These are phyloP conservation scores for Truncatella angustata DNA, from an alignment of 2,329 filamentous ascomycete genomes.

Conservation along the genomic window DNA sequence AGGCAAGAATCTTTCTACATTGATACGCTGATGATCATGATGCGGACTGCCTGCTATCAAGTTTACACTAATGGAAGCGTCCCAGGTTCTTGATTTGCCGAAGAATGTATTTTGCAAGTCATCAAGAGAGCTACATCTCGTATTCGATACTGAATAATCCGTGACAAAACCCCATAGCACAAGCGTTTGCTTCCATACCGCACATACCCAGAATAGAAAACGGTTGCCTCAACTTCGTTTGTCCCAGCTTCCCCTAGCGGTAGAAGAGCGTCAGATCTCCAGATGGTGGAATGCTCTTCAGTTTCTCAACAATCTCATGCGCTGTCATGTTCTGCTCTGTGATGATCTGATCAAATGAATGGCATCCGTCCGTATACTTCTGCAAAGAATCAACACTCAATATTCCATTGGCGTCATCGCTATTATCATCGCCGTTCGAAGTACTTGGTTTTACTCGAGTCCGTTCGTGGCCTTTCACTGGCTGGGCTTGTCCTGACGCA, in stretches of 20 bases:
- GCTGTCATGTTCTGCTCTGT: slow-evolving; percentile 72
- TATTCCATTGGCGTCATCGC: slow-evolving; percentile 26
- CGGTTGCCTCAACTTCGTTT: too few species aligned
- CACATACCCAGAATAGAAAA: too few species aligned
- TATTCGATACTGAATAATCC: too few species aligned
- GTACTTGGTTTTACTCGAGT: neutral
- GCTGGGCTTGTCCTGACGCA: slow-evolving; percentile 51
- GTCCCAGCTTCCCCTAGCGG: slow-evolving; percentile 31
- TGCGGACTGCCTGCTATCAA: too few species aligned
- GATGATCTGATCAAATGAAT: slow-evolving; percentile 80
- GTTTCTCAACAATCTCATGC: slow-evolving; percentile 65
- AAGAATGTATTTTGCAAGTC: too few species aligned
- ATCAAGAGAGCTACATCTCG: too few species aligned
- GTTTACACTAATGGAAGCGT: too few species aligned
- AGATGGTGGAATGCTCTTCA: slow-evolving; percentile 56
- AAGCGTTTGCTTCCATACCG: too few species aligned
- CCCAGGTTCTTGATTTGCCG: too few species aligned
- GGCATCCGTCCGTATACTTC: slow-evolving; percentile 70
- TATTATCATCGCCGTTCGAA: neutral
- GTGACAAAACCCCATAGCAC: too few species aligned
- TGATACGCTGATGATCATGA: too few species aligned
- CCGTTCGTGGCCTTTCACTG: slow-evolving; percentile 18
- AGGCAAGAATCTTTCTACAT: too few species aligned
- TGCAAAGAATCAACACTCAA: slow-evolving; percentile 49
- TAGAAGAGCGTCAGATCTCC: slow-evolving; percentile 56